Base-by-base conservation (phyloP, 1,284 basidiomycete genomes). In the Ustilago loliicola region DNA sequence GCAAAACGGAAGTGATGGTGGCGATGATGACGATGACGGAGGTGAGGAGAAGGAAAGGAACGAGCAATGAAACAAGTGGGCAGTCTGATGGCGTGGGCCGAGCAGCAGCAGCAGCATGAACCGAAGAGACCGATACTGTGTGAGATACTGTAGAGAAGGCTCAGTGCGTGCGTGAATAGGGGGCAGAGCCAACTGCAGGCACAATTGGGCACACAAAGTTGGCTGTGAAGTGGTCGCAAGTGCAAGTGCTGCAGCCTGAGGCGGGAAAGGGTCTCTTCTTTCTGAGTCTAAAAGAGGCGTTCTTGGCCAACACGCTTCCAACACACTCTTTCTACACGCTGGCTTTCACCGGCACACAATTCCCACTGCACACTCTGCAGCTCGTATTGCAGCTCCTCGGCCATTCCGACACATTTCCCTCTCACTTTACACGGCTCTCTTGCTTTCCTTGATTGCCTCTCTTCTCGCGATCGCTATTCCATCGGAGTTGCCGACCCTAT, bases 401-500 rank as follows among this genome's bases (percentile, higher is more conserved):
- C 42, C 42, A 45, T 45, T n/a, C n/a, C 21, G 15, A 17, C 38
- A 17, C 15, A 21, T n/a, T 4, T 21, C 42, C 6, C 42, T 40
- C 38, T 45, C 42, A 23, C 7, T 45, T 15, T 36, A 36, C 34
- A 36, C 34, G 5, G 9, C 21, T 7, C 42, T 45, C 42, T 45
- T n/a, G 34, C 34, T 36, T 36, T 36, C 4, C 34, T 36, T 36
- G 9, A 9, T 36, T 36, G 34, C 34, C 42, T n/a, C 8, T 21
- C 19, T 17, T 7, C 21, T 45, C 21, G 17, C 42, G 48, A 50
- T 50, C 27, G 25, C 48, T 50, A 27, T 50, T 27, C 13, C 27
- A 27, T 50, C 48, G 48, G 48, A 50, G 48, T 50, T 50, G n/a
- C 48, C 48, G 48, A 50, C 48, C 6, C 48, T 45, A n/a, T 45